A percentile compares a stretch with the other conserved stretches of the same genome.
Evolutionary conservation across 2,329 filamentous ascomycete genomes (phyloP).

Genomic region (Epichloe sp.): DNA sequence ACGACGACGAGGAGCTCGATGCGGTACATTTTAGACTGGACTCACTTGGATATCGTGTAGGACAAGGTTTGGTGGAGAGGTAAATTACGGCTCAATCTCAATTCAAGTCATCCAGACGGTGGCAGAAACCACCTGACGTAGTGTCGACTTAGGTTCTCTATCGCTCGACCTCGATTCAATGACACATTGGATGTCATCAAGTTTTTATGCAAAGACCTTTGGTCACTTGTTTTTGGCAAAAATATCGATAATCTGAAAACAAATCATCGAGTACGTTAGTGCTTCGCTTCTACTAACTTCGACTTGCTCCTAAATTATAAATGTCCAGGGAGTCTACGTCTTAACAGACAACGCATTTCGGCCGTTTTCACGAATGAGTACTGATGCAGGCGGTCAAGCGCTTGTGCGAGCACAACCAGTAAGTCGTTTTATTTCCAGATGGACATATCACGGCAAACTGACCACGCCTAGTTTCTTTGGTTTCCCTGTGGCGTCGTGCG

Average conservation of each 20-base stretch:
- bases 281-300: neutral
- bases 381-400: slow-evolving; percentile 61
- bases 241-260: slow-evolving; percentile 98
- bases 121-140: neutral
- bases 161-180: slow-evolving; percentile 74
- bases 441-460: neutral
- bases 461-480: slow-evolving; percentile 62
- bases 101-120: neutral
- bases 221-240: slow-evolving; percentile 88
- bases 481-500: slow-evolving; percentile 90
- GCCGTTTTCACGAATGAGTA: slow-evolving; percentile 80
- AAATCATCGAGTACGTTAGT: slow-evolving; percentile 64
- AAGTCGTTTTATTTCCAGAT: slow-evolving; percentile 22
- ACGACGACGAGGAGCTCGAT: slow-evolving; percentile 74
- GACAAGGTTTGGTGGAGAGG: slow-evolving; percentile 84
- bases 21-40: slow-evolving; percentile 78
- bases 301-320: neutral
- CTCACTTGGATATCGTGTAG: slow-evolving; percentile 76
- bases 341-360: slow-evolving; percentile 87
- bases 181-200: slow-evolving; percentile 95
- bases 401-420: slow-evolving; percentile 68
- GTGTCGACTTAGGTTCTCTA: slow-evolving; percentile 49
- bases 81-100: slow-evolving; percentile 26
- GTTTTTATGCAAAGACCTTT: slow-evolving; percentile 96
- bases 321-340: slow-evolving; percentile 72